Percentiles rank a stretch among this genome's conserved stretches.
Evolutionary conservation across 176 grass and related monocot genomes (phyloP).

Genomic region (Oropetium thomaeum): DNA sequence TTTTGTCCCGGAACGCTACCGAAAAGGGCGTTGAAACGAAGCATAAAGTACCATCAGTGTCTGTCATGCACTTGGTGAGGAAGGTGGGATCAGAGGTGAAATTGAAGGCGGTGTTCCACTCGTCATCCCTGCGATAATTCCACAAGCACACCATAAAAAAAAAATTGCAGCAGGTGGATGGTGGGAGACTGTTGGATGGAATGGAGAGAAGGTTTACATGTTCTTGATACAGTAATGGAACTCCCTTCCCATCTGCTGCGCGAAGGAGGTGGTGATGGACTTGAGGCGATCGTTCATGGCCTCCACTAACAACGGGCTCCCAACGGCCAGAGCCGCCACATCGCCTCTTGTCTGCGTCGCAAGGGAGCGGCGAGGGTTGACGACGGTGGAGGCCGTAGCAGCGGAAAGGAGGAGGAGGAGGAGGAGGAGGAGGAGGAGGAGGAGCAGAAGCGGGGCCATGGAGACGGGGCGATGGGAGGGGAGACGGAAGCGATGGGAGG

Average conservation of each 20-base stretch:
- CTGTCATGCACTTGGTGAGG: slow-evolving; percentile 55
- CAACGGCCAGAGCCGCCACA: neutral
- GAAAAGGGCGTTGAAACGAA: neutral
- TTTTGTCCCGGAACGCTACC: neutral
- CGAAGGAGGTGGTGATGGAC: slow-evolving; percentile 46
- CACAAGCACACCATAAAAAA: neutral
- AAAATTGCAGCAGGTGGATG: neutral
- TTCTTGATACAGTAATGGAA: slow-evolving; percentile 82
- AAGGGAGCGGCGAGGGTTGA: neutral
- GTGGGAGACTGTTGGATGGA: neutral
- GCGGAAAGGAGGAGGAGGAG: neutral
- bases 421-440: neutral
- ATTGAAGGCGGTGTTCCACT: slow-evolving; percentile 86
- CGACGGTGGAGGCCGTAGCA: neutral
- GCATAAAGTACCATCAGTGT: slow-evolving; percentile 37
- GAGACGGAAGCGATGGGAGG: slow-evolving; percentile 3
- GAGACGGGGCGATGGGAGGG: neutral
- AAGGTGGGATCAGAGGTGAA: slow-evolving; percentile 67
- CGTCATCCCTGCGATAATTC: slow-evolving; percentile 44
- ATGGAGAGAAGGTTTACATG: slow-evolving; percentile 24
- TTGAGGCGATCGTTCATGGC: slow-evolving; percentile 40
- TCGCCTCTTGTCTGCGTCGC: neutral
- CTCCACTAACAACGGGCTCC: slow-evolving; percentile 15
- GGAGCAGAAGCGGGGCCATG: slow-evolving; percentile 14
- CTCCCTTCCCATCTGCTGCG: slow-evolving; percentile 40